Evolutionary conservation across 768 basidiomycete genomes (phyloP).

Genomic region (Phylloporus arenicola): DNA sequence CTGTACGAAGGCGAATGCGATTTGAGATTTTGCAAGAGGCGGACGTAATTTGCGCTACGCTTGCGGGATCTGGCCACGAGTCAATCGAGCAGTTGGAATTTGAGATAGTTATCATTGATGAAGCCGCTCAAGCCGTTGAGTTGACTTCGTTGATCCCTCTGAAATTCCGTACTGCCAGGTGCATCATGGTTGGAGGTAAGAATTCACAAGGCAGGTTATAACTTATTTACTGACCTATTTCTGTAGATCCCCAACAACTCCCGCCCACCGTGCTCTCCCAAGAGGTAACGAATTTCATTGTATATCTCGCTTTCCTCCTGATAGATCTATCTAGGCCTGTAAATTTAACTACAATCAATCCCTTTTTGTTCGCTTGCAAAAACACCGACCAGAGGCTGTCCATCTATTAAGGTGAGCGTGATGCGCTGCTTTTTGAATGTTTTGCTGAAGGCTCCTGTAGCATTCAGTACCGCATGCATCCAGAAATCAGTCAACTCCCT

Average conservation of each 20-base stretch:
- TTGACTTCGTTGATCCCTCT: constrained; percentile 92
- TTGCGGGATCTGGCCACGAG: constrained; percentile 92
- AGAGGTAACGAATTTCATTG: constrained; percentile 37
- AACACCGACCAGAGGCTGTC: constrained; percentile 72
- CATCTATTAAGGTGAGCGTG: constrained; percentile 75
- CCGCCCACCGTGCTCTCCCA: constrained; percentile 84
- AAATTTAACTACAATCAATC: constrained; percentile 82
- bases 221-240: not conserved
- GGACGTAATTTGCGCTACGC: constrained; percentile 89
- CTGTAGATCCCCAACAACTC: constrained; percentile 81
- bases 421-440: not conserved
- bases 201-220: not conserved
- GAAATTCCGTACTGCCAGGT: constrained; percentile 76
- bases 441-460: constrained; percentile 36
- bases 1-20: constrained; percentile 66
- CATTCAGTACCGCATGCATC: constrained; percentile 99
- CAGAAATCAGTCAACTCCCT: constrained; percentile 86
- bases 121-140: constrained; percentile 96
- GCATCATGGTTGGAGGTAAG: constrained; percentile 89
- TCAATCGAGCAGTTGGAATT: constrained; percentile 78
- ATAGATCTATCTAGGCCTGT: constrained; percentile 43
- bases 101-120: constrained; percentile 95
- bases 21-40: constrained; percentile 78
- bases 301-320: constrained; percentile 17
- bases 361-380: constrained; percentile 87